A percentile compares a stretch with the other conserved stretches of the same genome.
phyloP scores from a whole-genome alignment of 225 moss, liverwort and hornwort species.

The Rhytidiadelphus loreus region DNA sequence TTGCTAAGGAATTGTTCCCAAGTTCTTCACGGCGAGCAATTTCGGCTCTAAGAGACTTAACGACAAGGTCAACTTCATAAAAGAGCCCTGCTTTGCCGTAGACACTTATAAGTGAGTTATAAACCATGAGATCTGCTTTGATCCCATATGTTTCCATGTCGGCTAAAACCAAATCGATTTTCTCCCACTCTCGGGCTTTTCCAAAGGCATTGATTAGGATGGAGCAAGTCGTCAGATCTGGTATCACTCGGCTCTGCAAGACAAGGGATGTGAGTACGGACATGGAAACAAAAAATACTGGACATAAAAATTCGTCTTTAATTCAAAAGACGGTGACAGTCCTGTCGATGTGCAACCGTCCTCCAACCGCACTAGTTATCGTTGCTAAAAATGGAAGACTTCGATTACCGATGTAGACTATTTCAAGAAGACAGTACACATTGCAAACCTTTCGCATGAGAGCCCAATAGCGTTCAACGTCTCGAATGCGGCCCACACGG shows the following conservation, averaged over 20 bases:
- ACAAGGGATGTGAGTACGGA: background rate
- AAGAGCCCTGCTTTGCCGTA: conserved; percentile 96
- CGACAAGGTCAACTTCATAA: conserved; percentile 70
- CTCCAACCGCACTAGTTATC: background rate
- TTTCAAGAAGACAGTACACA: background rate
- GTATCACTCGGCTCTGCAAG: conserved; percentile 63
- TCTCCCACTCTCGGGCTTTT: conserved; percentile 73
- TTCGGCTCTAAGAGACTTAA: conserved; percentile 53
- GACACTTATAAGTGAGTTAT: conserved; percentile 81
- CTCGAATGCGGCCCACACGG: conserved; percentile 69
- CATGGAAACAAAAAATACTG: background rate
- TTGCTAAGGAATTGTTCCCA: conserved; percentile 38
- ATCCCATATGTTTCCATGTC: conserved; percentile 84
- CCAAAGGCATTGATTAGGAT: conserved; percentile 86
- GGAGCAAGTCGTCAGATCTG: conserved; percentile 94
- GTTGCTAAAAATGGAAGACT: background rate
- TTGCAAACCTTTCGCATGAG: conserved; percentile 76
- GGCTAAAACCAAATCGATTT: conserved; percentile 59
- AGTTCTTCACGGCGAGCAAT: conserved; percentile 26
- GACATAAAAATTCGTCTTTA: background rate
- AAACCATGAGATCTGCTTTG: conserved; percentile 85
- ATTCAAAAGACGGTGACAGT: background rate
- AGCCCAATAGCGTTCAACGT: conserved; percentile 65
- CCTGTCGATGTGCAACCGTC: background rate
- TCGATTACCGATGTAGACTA: background rate